Percentiles rank a stretch among this genome's conserved stretches.
Conservation (phyloP, 2,329 filamentous ascomycete species). For the Orbilia ellipsospora region DNA sequence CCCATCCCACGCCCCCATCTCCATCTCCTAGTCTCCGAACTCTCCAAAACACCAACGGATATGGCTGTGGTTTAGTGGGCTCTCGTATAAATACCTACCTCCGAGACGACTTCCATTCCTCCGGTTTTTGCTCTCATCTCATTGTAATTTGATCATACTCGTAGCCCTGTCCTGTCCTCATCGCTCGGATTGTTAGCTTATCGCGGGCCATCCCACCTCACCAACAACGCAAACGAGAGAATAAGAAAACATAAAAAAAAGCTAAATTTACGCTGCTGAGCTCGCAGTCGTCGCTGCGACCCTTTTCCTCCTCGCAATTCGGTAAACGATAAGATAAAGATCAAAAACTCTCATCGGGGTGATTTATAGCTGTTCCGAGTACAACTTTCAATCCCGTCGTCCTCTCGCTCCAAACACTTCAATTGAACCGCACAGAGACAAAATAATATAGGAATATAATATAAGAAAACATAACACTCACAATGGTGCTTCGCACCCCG, state of each 20-base stretch:
- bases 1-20: not conserved
- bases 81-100: constrained; percentile 14
- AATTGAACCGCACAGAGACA: not conserved
- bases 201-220: constrained; percentile 11
- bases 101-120: constrained; percentile 25
- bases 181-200: not conserved
- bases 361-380: no score
- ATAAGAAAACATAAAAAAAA: constrained; percentile 8
- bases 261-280: not conserved
- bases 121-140: not conserved
- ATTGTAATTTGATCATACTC: no score
- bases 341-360: no score
- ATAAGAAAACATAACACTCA: constrained; percentile 4
- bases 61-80: not conserved
- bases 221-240: constrained; percentile 4
- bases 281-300: not conserved
- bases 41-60: constrained; percentile 3
- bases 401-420: not conserved
- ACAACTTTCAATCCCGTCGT: not conserved
- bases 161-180: no score
- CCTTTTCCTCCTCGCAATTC: no score
- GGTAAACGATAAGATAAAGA: no score
- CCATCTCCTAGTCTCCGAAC: constrained; percentile 26
- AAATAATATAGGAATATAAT: not conserved
- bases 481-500: constrained; percentile 55